Evolutionary conservation across 805 yeast genomes (phyloP).

Genomic region (Metschnikowia continentalis): DNA sequence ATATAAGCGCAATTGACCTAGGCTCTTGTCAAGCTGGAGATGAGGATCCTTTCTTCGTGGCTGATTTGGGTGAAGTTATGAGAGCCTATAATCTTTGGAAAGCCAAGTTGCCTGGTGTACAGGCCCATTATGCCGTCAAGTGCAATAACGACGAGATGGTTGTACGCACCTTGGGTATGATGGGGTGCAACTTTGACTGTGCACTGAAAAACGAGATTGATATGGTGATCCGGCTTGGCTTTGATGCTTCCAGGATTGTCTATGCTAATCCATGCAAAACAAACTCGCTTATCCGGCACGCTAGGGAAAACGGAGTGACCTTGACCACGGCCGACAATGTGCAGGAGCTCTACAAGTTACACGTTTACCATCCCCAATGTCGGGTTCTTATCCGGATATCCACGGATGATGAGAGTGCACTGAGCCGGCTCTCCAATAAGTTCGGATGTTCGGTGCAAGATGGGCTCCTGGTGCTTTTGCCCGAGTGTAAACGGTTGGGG

Average conservation of each 20-base stretch:
- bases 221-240: conserved; percentile 56
- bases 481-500: conserved; percentile 55
- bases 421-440: conserved; percentile 81
- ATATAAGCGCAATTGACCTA: conserved; percentile 45
- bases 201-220: conserved; percentile 86
- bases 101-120: conserved; percentile 60
- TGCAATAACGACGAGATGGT: conserved; percentile 76
- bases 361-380: conserved; percentile 63
- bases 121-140: conserved; percentile 92
- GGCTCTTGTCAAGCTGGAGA: conserved; percentile 67
- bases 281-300: conserved; percentile 73
- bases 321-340: conserved; percentile 87
- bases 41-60: conserved; percentile 83
- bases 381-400: conserved; percentile 72
- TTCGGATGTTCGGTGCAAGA: conserved; percentile 72
- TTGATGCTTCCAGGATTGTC: conserved; percentile 62
- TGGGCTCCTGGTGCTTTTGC: conserved; percentile 51
- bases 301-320: conserved; percentile 50
- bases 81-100: conserved; percentile 65
- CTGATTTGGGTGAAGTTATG: conserved; percentile 72
- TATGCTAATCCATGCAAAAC: conserved; percentile 95
- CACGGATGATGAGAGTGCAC: conserved; percentile 86
- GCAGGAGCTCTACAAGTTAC: conserved; percentile 76
- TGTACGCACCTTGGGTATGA: conserved; percentile 48
- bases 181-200: conserved; percentile 86